Base-by-base conservation (phyloP, 2,329 filamentous ascomycete genomes). In the Juglanconis oblonga region DNA sequence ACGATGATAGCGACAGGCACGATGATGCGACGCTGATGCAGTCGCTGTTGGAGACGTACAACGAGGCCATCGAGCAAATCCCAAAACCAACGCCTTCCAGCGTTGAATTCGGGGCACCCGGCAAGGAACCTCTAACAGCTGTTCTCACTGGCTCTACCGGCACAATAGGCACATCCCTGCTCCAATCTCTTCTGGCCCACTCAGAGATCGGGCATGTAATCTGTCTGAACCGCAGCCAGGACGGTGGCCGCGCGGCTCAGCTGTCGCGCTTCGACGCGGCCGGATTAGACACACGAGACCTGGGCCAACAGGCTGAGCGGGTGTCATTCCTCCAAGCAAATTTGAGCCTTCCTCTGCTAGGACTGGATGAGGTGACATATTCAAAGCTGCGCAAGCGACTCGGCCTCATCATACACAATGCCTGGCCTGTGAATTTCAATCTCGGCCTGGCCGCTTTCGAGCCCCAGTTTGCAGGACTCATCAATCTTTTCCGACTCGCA, bases 341-440 rank as follows among this genome's bases (percentile, higher is more conserved):
- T 52, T 17, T 67, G 4, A 62, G 62, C 1, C 60, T 59, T 9
- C 67, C 67, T 2, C 33, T 13, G 0, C 60, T 70, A 5, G 64
- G 63, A 0, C 65, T 70, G 0, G 62, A 65, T 11, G 32, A 55
- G 13, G 33, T 31, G 1, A 61, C 57, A 1, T 67, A 67, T 31
- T 47, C 67, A 7, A 44, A 29, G 1, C 54, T 70, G 29, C 58
- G 59, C 3, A 5, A 55, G 0, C 52, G 49, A 3, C 64, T 59
- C 44, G 58, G 62, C 0, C 56, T 68, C 17, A 51, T 70, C n/a
- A 63, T 70, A 55, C 78, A 81, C 69, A 71, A 72, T 33, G 77
- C 79, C 1, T 81, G 79, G 79, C 73, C 77, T 2, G 79, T 82
- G 8, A 81, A 81, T 65, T 82, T 82, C 73, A 78, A 78, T 64